phyloP scores from a whole-genome alignment of 148 eudicot genomes.

The Dianthus caryophyllus region DNA sequence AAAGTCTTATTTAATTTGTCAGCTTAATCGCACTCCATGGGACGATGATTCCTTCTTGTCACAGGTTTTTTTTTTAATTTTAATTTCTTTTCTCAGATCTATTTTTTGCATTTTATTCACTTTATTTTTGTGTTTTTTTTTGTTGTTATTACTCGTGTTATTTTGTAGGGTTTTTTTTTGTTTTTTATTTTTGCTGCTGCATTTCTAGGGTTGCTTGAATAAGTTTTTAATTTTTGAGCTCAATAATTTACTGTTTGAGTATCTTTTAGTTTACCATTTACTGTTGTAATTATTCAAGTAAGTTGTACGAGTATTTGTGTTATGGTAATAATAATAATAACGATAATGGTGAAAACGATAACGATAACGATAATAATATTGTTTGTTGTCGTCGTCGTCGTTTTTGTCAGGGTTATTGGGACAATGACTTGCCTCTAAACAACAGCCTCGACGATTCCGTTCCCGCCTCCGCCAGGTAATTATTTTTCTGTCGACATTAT shows the following conservation, averaged over 20 bases:
- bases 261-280: background rate
- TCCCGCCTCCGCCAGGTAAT: constrained; percentile 45
- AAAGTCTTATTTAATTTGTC: constrained; percentile 21
- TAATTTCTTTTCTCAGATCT: background rate
- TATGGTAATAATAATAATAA: background rate
- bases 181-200: background rate
- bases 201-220: constrained; percentile 15
- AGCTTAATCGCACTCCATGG: constrained; percentile 37
- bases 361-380: background rate
- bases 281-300: background rate
- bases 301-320: background rate
- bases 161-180: constrained; percentile 12
- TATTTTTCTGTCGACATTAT: too few species aligned
- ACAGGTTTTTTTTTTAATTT: constrained; percentile 16
- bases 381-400: constrained; percentile 11
- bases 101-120: background rate
- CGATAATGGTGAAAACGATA: background rate
- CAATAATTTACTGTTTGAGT: constrained; percentile 11
- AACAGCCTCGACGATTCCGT: constrained; percentile 13
- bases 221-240: background rate
- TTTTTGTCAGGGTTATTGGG: constrained; percentile 35
- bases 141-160: background rate
- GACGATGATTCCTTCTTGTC: constrained; percentile 19
- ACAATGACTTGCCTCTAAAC: constrained; percentile 25
- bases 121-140: background rate